Percentiles rank a stretch among this genome's conserved stretches.
These are phyloP conservation scores for Candida insectalens DNA, from an alignment of 805 yeast species.

Conservation along the genomic window DNA sequence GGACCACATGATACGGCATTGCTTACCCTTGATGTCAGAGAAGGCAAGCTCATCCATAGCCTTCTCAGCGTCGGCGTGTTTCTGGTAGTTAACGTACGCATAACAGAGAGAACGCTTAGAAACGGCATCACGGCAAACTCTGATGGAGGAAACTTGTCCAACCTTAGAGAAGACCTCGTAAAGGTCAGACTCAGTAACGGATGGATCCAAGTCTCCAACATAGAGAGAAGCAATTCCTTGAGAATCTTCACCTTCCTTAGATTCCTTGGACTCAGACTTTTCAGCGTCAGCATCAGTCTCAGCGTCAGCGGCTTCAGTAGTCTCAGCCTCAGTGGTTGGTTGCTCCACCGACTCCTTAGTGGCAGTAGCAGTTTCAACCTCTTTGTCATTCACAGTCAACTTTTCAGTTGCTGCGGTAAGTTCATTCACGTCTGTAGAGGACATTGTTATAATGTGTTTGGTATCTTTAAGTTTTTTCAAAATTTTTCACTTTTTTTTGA, in stretches of 20 bases:
- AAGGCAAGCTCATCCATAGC: conserved; percentile 96
- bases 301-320: conserved; percentile 6
- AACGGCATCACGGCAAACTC: conserved; percentile 98
- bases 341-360: conserved; percentile 20
- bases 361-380: conserved; percentile 22
- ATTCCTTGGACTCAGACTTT: conserved; percentile 20
- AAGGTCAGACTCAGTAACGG: conserved; percentile 88
- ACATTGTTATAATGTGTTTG: conserved; percentile 15
- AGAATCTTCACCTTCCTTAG: conserved; percentile 28
- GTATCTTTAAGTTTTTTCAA: conserved; percentile 4
- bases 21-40: conserved; percentile 84
- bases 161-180: conserved; percentile 91
- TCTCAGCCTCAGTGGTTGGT: conserved; percentile 8
- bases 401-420: conserved; percentile 25
- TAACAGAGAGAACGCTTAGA: conserved; percentile 95
- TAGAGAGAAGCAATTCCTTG: conserved; percentile 77
- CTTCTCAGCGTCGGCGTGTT: conserved; percentile 79
- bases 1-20: conserved; percentile 99
- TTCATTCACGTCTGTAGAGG: conserved; percentile 26
- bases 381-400: conserved; percentile 19
- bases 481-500: conserved; percentile 10
- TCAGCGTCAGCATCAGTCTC: conserved; percentile 23
- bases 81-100: conserved; percentile 95
- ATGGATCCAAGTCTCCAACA: conserved; percentile 93
- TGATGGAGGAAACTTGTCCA: conserved; percentile 92